Evolutionary conservation across 768 basidiomycete species (phyloP).

Genomic region (Suillus sp.): DNA sequence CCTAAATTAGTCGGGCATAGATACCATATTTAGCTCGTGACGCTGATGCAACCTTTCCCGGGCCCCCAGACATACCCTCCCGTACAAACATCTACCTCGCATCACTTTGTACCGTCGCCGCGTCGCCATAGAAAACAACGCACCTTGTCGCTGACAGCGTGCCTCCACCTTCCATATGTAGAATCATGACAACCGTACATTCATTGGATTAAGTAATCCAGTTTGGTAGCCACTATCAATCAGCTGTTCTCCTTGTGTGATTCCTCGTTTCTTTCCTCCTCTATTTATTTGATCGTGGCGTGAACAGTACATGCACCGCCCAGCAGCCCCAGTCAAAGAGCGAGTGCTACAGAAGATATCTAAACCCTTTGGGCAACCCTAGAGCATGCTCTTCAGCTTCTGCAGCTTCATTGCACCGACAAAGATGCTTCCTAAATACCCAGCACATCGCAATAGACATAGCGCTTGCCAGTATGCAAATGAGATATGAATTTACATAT

Average conservation of each 20-base stretch:
- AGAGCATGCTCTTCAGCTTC: conserved; percentile 41
- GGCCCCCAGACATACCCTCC: too few relatives aligned
- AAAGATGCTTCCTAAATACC: conserved; percentile 46
- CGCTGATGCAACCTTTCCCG: too few relatives aligned
- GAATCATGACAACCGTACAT: too few relatives aligned
- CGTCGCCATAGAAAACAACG: too few relatives aligned
- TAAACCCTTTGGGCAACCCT: conserved; percentile 39
- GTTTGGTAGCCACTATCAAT: too few relatives aligned
- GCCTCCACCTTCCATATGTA: too few relatives aligned
- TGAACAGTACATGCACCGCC: not conserved
- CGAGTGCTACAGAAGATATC: conserved; percentile 45
- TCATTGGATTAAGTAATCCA: too few relatives aligned
- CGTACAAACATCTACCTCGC: too few relatives aligned
- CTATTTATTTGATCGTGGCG: not conserved
- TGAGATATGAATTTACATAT: conserved; percentile 70
- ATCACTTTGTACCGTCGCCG: too few relatives aligned
- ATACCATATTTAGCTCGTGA: not conserved
- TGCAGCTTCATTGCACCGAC: conserved; percentile 39
- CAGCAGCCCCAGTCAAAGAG: not conserved
- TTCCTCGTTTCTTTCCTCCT: not conserved
- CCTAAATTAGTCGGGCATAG: not conserved
- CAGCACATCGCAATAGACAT: conserved; percentile 51
- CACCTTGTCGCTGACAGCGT: too few relatives aligned
- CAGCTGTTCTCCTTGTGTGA: too few relatives aligned
- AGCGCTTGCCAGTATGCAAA: conserved; percentile 63